A percentile compares a stretch with the other conserved stretches of the same genome.
Conservation (phyloP, 495 filamentous ascomycete species). For the Cercophora samala region DNA sequence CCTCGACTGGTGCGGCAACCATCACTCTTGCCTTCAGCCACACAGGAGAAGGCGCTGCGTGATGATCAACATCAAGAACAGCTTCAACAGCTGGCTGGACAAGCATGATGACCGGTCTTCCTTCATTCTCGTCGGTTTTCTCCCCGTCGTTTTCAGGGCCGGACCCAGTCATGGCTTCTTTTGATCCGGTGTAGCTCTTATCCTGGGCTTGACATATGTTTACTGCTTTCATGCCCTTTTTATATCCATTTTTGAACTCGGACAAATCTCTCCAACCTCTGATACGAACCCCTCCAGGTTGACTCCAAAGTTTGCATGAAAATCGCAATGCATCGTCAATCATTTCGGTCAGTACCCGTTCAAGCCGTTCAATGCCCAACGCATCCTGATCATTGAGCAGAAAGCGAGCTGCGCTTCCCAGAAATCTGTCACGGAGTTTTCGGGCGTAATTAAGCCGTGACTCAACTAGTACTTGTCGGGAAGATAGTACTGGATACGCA, state of each 20-base stretch:
- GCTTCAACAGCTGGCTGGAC: slow-evolving; percentile 9
- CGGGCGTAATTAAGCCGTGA: slow-evolving; percentile 21
- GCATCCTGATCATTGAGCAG: slow-evolving; percentile 25
- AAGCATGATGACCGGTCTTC: slow-evolving; percentile 9
- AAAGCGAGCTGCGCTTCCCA: slow-evolving; percentile 18
- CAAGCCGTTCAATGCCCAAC: slow-evolving; percentile 19
- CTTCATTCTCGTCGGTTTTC: background rate
- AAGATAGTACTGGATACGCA: background rate
- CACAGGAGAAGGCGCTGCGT: background rate
- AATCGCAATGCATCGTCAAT: slow-evolving; percentile 23
- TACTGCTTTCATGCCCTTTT: background rate
- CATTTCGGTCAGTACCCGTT: slow-evolving; percentile 14
- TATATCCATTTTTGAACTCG: background rate
- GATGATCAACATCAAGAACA: background rate
- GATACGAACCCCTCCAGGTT: slow-evolving; percentile 1
- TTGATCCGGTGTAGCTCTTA: background rate
- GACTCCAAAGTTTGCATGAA: slow-evolving; percentile 18
- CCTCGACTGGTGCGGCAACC: slow-evolving; percentile 1
- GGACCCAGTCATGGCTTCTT: background rate
- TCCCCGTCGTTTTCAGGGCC: background rate
- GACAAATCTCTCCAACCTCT: slow-evolving; percentile 10
- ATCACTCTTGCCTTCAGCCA: slow-evolving; percentile 17
- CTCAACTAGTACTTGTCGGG: slow-evolving; percentile 15
- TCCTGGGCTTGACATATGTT: slow-evolving; percentile 12
- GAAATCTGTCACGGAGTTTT: slow-evolving; percentile 21